Base-by-base conservation (phyloP, 441 rosid genomes). In the Euphorbia celastroides region DNA sequence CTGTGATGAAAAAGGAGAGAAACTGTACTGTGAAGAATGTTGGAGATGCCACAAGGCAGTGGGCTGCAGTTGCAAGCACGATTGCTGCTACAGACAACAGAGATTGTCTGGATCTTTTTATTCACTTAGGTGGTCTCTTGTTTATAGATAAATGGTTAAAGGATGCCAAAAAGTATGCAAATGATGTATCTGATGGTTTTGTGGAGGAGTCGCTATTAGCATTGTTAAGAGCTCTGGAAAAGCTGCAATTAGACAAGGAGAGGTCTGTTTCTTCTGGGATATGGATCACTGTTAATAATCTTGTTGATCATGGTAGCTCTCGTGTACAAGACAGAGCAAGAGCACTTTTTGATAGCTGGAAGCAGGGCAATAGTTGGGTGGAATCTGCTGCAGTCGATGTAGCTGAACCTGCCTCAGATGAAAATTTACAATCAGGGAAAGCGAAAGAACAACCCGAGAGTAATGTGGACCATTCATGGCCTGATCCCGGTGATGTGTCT, bases 81-180 rank as follows among this genome's bases (percentile, higher is more conserved):
- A 83, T 95, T 64, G 80, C 88, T 36, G 93, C 89, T 36, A 92
- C 98, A 1, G 96, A 90, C 72, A 87, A 80, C 74, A 85, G 79
- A 82, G 98, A 92, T 46, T 90, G 99, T 73, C 93, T 95, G 44
- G 89, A 95, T 82, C 93, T 83, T 75, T 95, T 95, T 78, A 79
- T 87, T 72, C 80, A 86, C 67, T 79, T 90, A 81, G 95, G 85
- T 74, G 99, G 99, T n/a, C 83, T 92, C 51, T 76, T 55, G 54
- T 87, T 86, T 82, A 69, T 95, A 10, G 78, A 82, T 82, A 83
- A 78, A 70, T 95, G 99, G 99, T 79, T 95, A 42, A 84, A 76
- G 73, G 84, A 83, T 77, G 95, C 88, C 46, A 89, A 81, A 62
- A 66, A 70, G 74, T 69, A 76, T 62, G 79, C 71, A 69, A 78